These are phyloP conservation scores for Eleusine indica DNA, from an alignment of 176 grass and related monocot genomes.

Conservation along the genomic window DNA sequence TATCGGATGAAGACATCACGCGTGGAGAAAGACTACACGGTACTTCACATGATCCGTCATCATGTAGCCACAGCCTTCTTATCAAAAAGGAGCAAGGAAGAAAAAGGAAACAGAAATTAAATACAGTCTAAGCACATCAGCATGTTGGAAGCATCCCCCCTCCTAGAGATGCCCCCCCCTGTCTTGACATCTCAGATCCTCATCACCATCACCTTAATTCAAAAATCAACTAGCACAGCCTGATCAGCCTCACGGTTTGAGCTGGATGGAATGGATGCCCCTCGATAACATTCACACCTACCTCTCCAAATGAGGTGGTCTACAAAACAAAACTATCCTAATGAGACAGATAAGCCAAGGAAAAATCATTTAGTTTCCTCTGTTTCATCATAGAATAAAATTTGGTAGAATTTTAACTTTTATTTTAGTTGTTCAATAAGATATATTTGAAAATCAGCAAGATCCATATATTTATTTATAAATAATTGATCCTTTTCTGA, in stretches of 20 bases:
- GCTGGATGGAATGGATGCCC: conserved; percentile 6
- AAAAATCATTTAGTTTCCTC: neutral
- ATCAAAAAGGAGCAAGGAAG: conserved; percentile 12
- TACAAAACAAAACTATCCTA: neutral
- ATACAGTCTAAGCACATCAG: neutral
- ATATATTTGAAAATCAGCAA: neutral
- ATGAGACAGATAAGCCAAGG: neutral
- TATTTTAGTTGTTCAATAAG: neutral
- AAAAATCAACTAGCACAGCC: conserved; percentile 15
- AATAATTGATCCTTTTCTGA: neutral
- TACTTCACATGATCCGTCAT: conserved; percentile 40
- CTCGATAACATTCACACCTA: neutral
- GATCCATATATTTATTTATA: neutral
- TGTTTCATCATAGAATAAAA: neutral
- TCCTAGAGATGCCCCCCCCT: conserved; percentile 16
- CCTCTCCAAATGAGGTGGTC: neutral
- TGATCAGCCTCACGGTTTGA: neutral
- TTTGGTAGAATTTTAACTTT: neutral
- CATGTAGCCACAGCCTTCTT: conserved; percentile 28
- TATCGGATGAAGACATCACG: conserved; percentile 1
- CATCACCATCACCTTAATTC: neutral
- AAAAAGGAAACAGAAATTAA: neutral
- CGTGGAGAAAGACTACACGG: neutral
- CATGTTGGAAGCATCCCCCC: neutral
- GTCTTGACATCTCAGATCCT: conserved; percentile 7